Percentiles rank a stretch among this genome's conserved stretches.
These are phyloP conservation scores for Globisporangium emineosum DNA, from an alignment of 352 stramenopile genomes.

Conservation along the genomic window DNA sequence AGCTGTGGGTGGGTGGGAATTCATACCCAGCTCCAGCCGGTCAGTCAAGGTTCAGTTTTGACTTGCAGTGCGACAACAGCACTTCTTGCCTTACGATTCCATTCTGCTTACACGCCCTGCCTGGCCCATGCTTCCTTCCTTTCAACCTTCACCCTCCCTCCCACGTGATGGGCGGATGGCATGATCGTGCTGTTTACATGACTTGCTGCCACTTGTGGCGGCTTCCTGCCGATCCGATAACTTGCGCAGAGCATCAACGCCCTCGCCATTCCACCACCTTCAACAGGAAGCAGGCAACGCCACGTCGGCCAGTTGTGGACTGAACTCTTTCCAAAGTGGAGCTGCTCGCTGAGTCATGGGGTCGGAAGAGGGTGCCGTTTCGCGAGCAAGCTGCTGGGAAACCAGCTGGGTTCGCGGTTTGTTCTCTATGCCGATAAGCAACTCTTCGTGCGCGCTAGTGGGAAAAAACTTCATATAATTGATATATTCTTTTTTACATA, in stretches of 20 bases:
- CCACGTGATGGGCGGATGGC: not conserved
- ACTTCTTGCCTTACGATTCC: not conserved
- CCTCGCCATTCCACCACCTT: not conserved
- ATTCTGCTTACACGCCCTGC: not conserved
- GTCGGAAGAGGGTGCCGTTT: conserved; percentile 6
- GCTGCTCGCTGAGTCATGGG: not conserved
- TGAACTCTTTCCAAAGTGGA: not conserved
- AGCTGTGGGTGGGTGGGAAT: not conserved
- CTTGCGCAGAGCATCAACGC: not conserved
- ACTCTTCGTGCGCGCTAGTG: not conserved
- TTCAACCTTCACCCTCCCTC: not conserved
- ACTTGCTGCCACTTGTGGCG: not conserved
- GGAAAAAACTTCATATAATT: not conserved
- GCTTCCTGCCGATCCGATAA: too few relatives aligned
- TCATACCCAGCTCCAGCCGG: not conserved
- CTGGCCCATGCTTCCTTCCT: not conserved
- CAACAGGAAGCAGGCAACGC: not conserved
- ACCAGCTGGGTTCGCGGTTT: conserved; percentile 8
- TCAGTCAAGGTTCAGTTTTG: not conserved
- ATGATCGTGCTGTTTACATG: not conserved
- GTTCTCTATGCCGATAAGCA: conserved; percentile 5
- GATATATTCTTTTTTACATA: not conserved
- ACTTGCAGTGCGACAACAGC: too few relatives aligned
- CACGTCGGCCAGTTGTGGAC: not conserved
- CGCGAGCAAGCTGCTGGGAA: conserved; percentile 6